Base-by-base conservation (phyloP, 2,329 filamentous ascomycete species). In the Diplodia scrobiculata region DNA sequence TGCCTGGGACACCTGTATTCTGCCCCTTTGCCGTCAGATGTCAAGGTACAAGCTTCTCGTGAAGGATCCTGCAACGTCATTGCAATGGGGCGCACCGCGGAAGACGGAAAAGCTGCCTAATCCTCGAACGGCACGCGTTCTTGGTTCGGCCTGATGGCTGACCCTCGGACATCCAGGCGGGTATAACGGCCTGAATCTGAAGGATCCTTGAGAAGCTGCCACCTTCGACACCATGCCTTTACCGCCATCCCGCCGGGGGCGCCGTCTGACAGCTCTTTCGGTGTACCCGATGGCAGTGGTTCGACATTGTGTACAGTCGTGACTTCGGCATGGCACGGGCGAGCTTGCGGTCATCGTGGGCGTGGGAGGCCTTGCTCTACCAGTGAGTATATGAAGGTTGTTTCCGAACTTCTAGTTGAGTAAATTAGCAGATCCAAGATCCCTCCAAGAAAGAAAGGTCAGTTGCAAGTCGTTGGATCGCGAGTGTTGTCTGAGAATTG, bases 211-310 rank as follows among this genome's bases (percentile, higher is more conserved):
- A n/a, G 21, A 17, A 29, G 25, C n/a, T 50, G 17, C 32, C 10
- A 62, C 45, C 41, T 50, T 50, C 45, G 17, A n/a, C 29, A n/a
- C n/a, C 17, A 36, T 29, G 48, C n/a, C 27, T 29, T 62, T 62
- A 50, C 41, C 58, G 58, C 58, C 45, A 50, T 50, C 29, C 25
- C 29, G 25, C 27, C 58, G 58, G 27, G 47, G 27, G 14, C 10
- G 17, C 58, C 58, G 41, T 34, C 58, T 62, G 41, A 50, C 58
- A 36, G 27, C 27, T 41, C n/a, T 36, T 4, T 62, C 58, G 58
- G 58, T 21, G 45, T 17, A 50, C 41, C 41, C 29, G 58, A 62
- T 62, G 45, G 19, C 34, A 13, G 58, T 50, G 27, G 27, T 34
- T 62, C 58, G 45, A 50, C 27, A 34, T 50, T 62, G 45, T 27